Conservation (phyloP, 352 stramenopile genomes). For the Blastocystis sp. region DNA sequence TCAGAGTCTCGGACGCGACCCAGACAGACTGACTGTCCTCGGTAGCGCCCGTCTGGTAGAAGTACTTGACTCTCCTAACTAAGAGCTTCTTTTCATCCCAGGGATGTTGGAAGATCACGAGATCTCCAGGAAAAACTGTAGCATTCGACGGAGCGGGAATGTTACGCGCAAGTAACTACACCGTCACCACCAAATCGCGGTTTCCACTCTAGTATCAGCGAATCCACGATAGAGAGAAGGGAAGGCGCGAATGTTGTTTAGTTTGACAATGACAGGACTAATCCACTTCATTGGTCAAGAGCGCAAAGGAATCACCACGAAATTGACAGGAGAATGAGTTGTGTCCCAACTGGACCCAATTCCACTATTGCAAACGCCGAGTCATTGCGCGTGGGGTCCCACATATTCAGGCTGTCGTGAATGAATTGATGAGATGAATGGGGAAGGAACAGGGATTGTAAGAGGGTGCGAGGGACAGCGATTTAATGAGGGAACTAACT, state of each 20-base stretch:
- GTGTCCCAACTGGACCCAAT: too few relatives aligned
- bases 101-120: conserved; percentile 42
- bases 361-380: too few relatives aligned
- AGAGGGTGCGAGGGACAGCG: too few relatives aligned
- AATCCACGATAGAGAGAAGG: conserved; percentile 62
- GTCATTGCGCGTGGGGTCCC: too few relatives aligned
- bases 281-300: conserved; percentile 54
- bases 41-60: not conserved
- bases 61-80: conserved; percentile 25
- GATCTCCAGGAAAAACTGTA: conserved; percentile 64
- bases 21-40: conserved; percentile 1
- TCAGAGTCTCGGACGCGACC: conserved; percentile 60
- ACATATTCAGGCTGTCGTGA: too few relatives aligned
- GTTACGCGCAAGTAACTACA: conserved; percentile 54
- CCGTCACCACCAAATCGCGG: not conserved
- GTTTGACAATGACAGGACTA: conserved; percentile 66
- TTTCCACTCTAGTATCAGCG: conserved; percentile 46
- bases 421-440: too few relatives aligned
- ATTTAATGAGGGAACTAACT: too few relatives aligned
- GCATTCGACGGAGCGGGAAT: conserved; percentile 7
- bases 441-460: too few relatives aligned
- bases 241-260: conserved; percentile 73
- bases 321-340: too few relatives aligned
- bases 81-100: conserved; percentile 40
- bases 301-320: too few relatives aligned